Percentiles rank a stretch among this genome's conserved stretches.
phyloP scores from a whole-genome alignment of 2,329 filamentous ascomycete genomes.

The Mycosphaerella arachidis region DNA sequence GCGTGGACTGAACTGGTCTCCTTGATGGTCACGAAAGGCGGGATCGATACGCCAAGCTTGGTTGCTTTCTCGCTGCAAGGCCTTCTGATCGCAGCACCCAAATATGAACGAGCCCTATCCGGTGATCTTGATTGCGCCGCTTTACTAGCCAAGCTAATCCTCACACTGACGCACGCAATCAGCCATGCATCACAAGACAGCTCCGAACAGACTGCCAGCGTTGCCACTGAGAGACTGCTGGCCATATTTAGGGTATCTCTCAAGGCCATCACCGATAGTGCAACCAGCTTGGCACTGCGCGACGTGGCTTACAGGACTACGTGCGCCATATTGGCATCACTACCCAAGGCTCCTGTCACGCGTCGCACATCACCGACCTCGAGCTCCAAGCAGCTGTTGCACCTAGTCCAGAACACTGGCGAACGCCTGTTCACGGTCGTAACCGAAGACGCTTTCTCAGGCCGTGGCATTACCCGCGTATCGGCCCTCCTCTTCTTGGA shows the following conservation, averaged over 20 bases:
- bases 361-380: slow-evolving; percentile 14
- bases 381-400: slow-evolving; percentile 39
- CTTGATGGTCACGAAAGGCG: slow-evolving; percentile 76
- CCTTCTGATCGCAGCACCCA: slow-evolving; percentile 81
- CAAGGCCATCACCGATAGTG: slow-evolving; percentile 69
- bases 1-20: slow-evolving; percentile 82
- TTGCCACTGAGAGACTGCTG: slow-evolving; percentile 77
- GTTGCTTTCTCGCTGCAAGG: slow-evolving; percentile 82
- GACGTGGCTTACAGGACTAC: slow-evolving; percentile 88
- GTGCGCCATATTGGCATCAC: slow-evolving; percentile 44
- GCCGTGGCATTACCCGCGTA: slow-evolving; percentile 75
- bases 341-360: slow-evolving; percentile 12
- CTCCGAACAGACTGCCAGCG: slow-evolving; percentile 44
- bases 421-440: slow-evolving; percentile 78
- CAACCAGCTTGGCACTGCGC: slow-evolving; percentile 66
- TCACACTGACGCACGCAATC: slow-evolving; percentile 66
- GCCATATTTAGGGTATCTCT: slow-evolving; percentile 87
- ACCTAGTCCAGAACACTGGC: slow-evolving; percentile 74
- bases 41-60: slow-evolving; percentile 71
- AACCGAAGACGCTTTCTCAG: slow-evolving; percentile 88
- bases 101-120: slow-evolving; percentile 71
- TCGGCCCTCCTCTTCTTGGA: slow-evolving; percentile 82
- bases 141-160: slow-evolving; percentile 72
- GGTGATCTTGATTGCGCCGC: slow-evolving; percentile 66
- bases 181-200: slow-evolving; percentile 48